Evolutionary conservation across 1,139 yeast species (phyloP), one percentile per base, ranked within the genome.

Genomic region (Kurtzmaniella quercitrusa): DNA sequence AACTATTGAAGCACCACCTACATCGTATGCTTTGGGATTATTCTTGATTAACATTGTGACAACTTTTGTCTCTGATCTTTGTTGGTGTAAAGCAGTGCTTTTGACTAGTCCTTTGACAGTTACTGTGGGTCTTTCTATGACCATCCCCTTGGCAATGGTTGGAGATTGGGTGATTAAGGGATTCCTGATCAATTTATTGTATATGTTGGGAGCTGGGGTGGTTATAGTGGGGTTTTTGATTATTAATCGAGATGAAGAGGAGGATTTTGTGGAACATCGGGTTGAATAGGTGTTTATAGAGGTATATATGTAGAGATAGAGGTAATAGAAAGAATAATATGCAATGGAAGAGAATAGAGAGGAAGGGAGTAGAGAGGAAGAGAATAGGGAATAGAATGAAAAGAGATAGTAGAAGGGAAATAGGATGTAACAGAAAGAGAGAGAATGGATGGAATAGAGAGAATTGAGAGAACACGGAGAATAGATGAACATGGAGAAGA

Each of bases 31-130:
- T 2, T 68, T 83, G 60, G 50, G 66, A 1, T 67, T 90, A 4
- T 67, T 93, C 10, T 44, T 77, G 1, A 52, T 79, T 40, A 93
- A 93, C 61, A 87, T 93, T 43, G 57, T 78, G 23, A 81, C 89
- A 37, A 89, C 97, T 0, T 82, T 93, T 53, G 66, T 90, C 15
- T 85, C 95, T 39, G 98, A 93, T 59, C 89, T 85, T 53, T 82
- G 95, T 57, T 93, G 98, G 98, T 96, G 96, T 38, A 79, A 89
- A 52, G 96, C 98, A 0, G 94, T 91, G 75, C 73, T 93, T 31
- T 69, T 93, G 59, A 93, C 98, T 1, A 84, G 94, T 41, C 98
- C 98, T 0, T 71, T 93, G 49, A 91, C 96, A 0, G 98, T 91
- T 2, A 93, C 98, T 0, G 95, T 93, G 8, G 98, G 98, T 0